Evolutionary conservation across 495 filamentous ascomycete species (phyloP).

Genomic region (Penicillium crystallinum): DNA sequence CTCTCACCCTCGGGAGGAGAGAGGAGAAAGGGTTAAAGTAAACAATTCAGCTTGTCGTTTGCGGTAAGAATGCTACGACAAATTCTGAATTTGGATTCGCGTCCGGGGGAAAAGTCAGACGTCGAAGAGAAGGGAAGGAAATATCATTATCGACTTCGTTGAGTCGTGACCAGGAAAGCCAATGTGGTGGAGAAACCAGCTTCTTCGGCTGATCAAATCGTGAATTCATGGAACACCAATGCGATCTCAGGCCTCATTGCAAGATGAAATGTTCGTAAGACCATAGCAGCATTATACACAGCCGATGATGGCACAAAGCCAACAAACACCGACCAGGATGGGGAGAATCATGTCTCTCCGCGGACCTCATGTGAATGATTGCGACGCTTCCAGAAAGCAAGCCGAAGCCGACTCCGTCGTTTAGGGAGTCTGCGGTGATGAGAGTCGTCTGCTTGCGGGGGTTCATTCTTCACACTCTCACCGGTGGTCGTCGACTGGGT

Average conservation of each 20-base stretch:
- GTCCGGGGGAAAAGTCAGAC: neutral
- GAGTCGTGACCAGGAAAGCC: constrained; percentile 8
- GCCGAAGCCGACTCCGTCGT: constrained; percentile 38
- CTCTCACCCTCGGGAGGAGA: neutral
- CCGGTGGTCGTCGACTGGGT: constrained; percentile 28
- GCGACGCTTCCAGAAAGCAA: constrained; percentile 45
- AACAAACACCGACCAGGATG: neutral
- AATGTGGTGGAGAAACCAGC: neutral
- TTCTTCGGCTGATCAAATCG: constrained; percentile 7
- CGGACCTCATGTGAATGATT: constrained; percentile 34
- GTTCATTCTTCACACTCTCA: constrained; percentile 27
- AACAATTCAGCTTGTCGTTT: neutral
- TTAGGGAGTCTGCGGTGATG: constrained; percentile 28
- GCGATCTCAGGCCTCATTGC: constrained; percentile 25
- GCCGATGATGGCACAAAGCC: constrained; percentile 2
- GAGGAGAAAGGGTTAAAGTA: neutral
- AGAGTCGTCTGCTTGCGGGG: constrained; percentile 19
- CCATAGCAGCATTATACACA: constrained; percentile 28
- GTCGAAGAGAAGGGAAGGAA: constrained; percentile 1
- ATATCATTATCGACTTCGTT: constrained; percentile 8
- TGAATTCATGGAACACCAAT: constrained; percentile 32
- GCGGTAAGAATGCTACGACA: neutral
- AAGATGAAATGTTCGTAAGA: constrained; percentile 30
- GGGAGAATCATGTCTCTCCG: constrained; percentile 29
- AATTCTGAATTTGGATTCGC: neutral